Evolutionary conservation across 805 yeast genomes (phyloP).

Genomic region (Hanseniaspora mollemarum): DNA sequence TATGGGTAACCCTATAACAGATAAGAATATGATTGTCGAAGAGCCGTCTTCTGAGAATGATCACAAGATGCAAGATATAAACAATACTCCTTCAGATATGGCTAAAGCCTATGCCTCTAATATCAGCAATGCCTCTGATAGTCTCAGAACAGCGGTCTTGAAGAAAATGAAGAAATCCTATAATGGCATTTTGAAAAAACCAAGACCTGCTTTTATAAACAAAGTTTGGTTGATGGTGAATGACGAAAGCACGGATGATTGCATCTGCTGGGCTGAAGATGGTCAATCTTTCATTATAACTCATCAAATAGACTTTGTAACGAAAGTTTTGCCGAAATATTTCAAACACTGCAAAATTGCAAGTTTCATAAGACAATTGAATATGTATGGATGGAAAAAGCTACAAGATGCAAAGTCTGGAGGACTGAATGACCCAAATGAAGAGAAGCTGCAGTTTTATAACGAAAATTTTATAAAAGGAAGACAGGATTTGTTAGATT

Average conservation of each 20-base stretch:
- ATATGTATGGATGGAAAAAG: conserved; percentile 99
- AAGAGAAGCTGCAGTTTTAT: conserved; percentile 81
- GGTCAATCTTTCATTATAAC: conserved; percentile 78
- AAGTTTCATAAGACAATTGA: conserved; percentile 86
- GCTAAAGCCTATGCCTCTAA: neutral
- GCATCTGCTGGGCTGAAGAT: conserved; percentile 74
- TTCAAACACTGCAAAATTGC: conserved; percentile 94
- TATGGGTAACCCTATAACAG: conserved; percentile 1
- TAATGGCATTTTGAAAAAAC: conserved; percentile 30
- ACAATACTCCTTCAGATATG: neutral
- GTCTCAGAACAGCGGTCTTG: conserved; percentile 2
- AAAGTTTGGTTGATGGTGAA: conserved; percentile 95
- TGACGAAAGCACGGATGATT: conserved; percentile 55
- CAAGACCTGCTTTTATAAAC: conserved; percentile 81
- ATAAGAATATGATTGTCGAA: conserved; percentile 15
- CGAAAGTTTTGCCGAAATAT: conserved; percentile 72
- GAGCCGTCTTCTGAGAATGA: conserved; percentile 11
- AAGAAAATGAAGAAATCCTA: conserved; percentile 7
- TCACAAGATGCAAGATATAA: neutral
- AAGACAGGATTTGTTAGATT: conserved; percentile 73
- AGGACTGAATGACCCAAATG: conserved; percentile 45
- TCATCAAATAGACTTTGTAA: conserved; percentile 66
- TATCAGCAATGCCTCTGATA: neutral
- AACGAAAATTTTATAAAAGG: conserved; percentile 68
- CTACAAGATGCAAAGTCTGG: conserved; percentile 85